Evolutionary conservation across 1,284 basidiomycete species (phyloP).

Genomic region (Marasmius oreades): DNA sequence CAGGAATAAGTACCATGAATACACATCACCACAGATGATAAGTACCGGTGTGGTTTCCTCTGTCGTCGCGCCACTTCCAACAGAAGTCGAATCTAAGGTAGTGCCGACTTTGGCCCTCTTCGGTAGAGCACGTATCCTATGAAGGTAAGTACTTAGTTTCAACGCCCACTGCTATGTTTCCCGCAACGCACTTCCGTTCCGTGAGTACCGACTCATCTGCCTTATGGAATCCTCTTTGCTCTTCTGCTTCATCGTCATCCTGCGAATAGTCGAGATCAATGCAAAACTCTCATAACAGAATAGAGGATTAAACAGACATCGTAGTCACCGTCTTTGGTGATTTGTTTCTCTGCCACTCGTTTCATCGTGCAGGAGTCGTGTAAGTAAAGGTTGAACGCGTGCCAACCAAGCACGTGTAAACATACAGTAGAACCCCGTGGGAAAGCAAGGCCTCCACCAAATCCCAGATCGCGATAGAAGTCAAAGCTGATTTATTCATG

Average conservation of each 20-base stretch:
- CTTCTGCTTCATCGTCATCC: slow-evolving; percentile 33
- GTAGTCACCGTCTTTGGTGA: slow-evolving; percentile 55
- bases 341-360: slow-evolving; percentile 70
- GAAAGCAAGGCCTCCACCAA: too few relatives aligned
- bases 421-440: background rate
- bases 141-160: slow-evolving; percentile 3
- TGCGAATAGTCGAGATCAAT: background rate
- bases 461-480: too few relatives aligned
- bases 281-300: background rate
- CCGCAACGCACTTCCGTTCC: slow-evolving; percentile 45
- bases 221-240: slow-evolving; percentile 43
- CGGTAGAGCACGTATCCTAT: slow-evolving; percentile 57
- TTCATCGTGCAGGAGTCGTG: slow-evolving; percentile 46
- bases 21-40: background rate
- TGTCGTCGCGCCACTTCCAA: too few relatives aligned
- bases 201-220: slow-evolving; percentile 53
- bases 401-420: background rate
- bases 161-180: slow-evolving; percentile 4
- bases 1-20: background rate
- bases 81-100: background rate
- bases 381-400: background rate
- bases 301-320: slow-evolving; percentile 20
- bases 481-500: too few relatives aligned
- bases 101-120: slow-evolving; percentile 34
- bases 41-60: too few relatives aligned